These are phyloP conservation scores for Citrus sinensis DNA, from an alignment of 345 rosid genomes.

Conservation along the genomic window DVS_A1.0 CM039169.1:28559501-28560000, in stretches of 20 bases:
- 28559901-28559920: too few relatives aligned
- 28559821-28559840: not conserved
- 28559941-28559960: too few relatives aligned
- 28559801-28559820: not conserved
- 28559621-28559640: conserved; percentile 14
- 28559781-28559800: not conserved
- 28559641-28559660: not conserved
- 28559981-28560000: too few relatives aligned
- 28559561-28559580: conserved; percentile 21
- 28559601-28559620: conserved; percentile 49
- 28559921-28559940: too few relatives aligned
- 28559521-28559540: conserved; percentile 17
- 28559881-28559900: not conserved
- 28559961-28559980: too few relatives aligned
- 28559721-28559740: not conserved
- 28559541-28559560: conserved; percentile 4
- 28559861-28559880: not conserved
- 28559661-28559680: not conserved
- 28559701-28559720: not conserved
- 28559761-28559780: not conserved
- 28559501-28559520: conserved; percentile 13
- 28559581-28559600: conserved; percentile 70
- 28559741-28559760: not conserved
- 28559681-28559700: not conserved
- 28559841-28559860: not conserved